Conservation (phyloP, 305 asterid species). For the Withania somnifera region DNA sequence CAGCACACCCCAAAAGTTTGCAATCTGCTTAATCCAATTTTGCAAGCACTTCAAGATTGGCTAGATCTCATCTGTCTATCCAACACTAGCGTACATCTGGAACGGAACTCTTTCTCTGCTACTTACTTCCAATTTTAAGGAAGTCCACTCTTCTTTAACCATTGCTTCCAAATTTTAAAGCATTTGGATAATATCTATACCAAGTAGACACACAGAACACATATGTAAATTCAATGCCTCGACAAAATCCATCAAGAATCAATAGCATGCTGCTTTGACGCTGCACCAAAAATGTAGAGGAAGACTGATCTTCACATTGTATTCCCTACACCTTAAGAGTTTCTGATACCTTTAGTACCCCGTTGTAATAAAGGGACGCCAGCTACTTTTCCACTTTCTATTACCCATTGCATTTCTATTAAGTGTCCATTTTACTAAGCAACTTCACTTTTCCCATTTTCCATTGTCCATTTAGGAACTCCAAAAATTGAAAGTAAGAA, state of each 20-base stretch:
- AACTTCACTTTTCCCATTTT: too few species aligned
- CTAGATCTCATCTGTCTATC: background rate
- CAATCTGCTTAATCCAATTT: background rate
- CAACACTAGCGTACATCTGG: background rate
- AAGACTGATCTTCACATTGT: background rate
- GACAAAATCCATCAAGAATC: background rate
- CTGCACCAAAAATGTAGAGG: background rate
- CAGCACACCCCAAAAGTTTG: background rate
- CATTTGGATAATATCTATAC: background rate
- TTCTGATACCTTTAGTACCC: too few species aligned
- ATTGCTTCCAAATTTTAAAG: background rate
- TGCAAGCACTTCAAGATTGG: background rate
- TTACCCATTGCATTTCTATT: too few species aligned
- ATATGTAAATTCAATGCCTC: background rate
- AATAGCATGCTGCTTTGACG: background rate
- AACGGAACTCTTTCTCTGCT: background rate
- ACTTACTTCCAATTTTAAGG: background rate
- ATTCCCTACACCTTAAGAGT: background rate
- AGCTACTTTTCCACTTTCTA: too few species aligned
- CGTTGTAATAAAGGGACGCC: too few species aligned
- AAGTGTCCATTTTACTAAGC: too few species aligned
- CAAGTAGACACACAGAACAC: background rate
- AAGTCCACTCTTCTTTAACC: background rate
- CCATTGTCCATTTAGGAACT: too few species aligned
- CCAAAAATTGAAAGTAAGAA: too few species aligned